phyloP scores from a whole-genome alignment of 2,329 filamentous ascomycete species.

The Endoconidiophora laricicola region DNA sequence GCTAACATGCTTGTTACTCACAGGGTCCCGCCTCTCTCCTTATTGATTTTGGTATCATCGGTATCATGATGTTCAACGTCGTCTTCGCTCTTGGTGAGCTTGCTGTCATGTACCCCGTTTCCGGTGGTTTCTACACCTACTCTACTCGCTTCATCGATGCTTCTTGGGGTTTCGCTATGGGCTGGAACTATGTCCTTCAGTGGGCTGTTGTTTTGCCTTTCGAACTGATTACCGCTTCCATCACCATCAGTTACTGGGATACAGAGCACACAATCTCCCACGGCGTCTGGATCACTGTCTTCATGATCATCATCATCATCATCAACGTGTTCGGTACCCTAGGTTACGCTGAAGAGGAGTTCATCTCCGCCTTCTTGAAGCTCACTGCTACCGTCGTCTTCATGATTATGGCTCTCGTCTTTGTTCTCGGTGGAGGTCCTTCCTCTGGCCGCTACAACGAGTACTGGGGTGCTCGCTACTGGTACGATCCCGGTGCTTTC shows the following conservation, averaged over 20 bases:
- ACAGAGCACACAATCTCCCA: constrained; percentile 23
- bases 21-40: constrained; percentile 27
- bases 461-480: constrained; percentile 28
- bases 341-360: constrained; percentile 39
- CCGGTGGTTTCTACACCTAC: constrained; percentile 47
- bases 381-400: constrained; percentile 41
- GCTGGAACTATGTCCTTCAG: constrained; percentile 34
- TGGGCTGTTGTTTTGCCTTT: constrained; percentile 34
- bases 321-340: constrained; percentile 40
- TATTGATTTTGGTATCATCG: constrained; percentile 37
- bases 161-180: constrained; percentile 40
- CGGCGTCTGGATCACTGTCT: constrained; percentile 37
- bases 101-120: constrained; percentile 44
- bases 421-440: constrained; percentile 41
- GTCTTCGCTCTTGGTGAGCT: constrained; percentile 45
- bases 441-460: constrained; percentile 24
- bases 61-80: constrained; percentile 45
- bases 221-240: constrained; percentile 32
- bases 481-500: constrained; percentile 35
- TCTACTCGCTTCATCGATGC: constrained; percentile 45
- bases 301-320: constrained; percentile 30
- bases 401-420: constrained; percentile 42
- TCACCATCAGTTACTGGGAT: constrained; percentile 37
- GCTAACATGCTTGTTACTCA: constrained; percentile 3
- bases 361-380: constrained; percentile 38